Base-by-base conservation (phyloP, 306 rosid genomes). In the Hippophae gyantsensis region DNA sequence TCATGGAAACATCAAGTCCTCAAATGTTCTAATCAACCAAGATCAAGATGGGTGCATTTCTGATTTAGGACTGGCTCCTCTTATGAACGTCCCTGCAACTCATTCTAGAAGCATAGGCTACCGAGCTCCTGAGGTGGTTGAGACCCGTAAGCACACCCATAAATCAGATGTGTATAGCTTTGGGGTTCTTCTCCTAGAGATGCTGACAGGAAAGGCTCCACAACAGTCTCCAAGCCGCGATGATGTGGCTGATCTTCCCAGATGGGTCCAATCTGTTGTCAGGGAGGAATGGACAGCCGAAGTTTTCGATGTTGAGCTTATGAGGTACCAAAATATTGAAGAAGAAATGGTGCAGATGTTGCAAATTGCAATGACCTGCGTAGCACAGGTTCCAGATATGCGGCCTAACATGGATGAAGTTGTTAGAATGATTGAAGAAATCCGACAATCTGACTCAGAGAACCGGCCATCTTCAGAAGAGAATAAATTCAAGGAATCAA, bases 201-300 rank as follows among this genome's bases (percentile, higher is more conserved):
- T 90, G 94, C 76, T 90, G 68, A 90, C 97, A 0, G 97, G 97
- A 62, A 90, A 90, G 66, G 97, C 97, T 52, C 97, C 95, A 44
- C 82, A 82, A 65, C 95, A 82, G 63, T 90, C 97, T 13, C 94
- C 97, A 0, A 88, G 89, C 10, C 95, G 84, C 1, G 97, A 90
- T 6, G 97, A 90, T 11, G 79, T 82, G 85, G 97, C 75, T 65
- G 97, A 90, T 79, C 97, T 90, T 61, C 97, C 97, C 7, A 78
- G 97, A 66, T 90, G 97, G 97, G 97, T 90, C 54, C 97, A 90
- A 63, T 90, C 97, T 1, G 97, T 90, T 5, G 95, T 90, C 54
- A 83, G 97, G 78, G 97, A 90, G 76, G 97, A 90, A 78, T 90
- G 97, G 97, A 90, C 97, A 2, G 97, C 97, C 0, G 97, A 90